Conservation (phyloP, 2,329 filamentous ascomycete genomes). For the Trichoderma sp. region DNA sequence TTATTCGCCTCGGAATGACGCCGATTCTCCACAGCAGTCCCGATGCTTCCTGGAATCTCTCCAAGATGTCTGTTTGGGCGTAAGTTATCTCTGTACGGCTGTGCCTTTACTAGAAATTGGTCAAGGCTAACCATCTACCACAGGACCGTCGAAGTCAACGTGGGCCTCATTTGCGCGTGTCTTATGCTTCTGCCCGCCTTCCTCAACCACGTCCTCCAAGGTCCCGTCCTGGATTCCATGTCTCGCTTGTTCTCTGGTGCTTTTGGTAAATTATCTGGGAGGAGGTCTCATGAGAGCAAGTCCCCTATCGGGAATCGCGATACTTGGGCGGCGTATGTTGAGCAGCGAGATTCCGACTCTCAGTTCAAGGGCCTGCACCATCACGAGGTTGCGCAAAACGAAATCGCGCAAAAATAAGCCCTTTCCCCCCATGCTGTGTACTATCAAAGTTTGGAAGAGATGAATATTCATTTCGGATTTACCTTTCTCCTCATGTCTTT, state of each 20-base stretch:
- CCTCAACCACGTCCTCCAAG: not conserved
- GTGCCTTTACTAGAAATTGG: not conserved
- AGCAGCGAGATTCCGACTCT: not conserved
- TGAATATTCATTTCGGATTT: not conserved
- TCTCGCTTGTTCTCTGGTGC: not conserved
- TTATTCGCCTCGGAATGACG: not conserved
- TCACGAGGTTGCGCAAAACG: not conserved
- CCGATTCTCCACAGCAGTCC: not conserved
- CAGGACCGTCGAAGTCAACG: not conserved
- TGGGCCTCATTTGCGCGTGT: not conserved
- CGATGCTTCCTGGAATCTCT: not conserved
- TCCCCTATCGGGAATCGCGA: not conserved
- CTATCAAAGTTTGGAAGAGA: not conserved
- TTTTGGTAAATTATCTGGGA: not conserved
- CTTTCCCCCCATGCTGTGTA: not conserved
- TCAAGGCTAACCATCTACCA: not conserved
- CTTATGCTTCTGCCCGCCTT: not conserved
- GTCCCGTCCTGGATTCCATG: not conserved
- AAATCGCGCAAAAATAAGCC: not conserved
- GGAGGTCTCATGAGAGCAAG: not conserved
- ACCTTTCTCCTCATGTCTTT: not conserved
- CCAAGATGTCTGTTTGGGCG: not conserved
- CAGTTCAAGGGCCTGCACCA: not conserved
- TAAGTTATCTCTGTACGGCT: not conserved
- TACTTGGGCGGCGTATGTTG: not conserved